Evolutionary conservation across 2,329 filamentous ascomycete species (phyloP), one percentile per base, ranked within the genome.

Genomic region (Pyrenophora graminea): DNA sequence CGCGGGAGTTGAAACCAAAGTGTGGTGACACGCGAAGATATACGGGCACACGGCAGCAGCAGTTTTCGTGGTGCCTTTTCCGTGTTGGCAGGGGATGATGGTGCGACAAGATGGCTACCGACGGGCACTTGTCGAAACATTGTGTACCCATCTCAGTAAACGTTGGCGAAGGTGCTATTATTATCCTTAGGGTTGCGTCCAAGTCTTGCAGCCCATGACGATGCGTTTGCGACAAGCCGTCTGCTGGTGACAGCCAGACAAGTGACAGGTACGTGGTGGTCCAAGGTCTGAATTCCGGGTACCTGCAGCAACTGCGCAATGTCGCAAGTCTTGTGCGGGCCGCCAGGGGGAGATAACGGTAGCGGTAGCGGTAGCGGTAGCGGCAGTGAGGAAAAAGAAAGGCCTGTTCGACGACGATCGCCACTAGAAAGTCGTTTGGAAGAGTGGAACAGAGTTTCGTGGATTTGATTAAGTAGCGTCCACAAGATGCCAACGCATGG

Each of bases 21-120:
- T 37, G 48, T 45, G 58, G 43, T 27, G 56, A 44, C 40, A 53
- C 45, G 44, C 36, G 52, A 37, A 52, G 52, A 58, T 56, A 62
- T 53, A 62, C 58, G 54, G 55, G 54, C 48, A 51, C 37, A 47
- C 48, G 53, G 51, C 53, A 52, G 56, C 55, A 58, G 55, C 51
- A 51, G 51, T 61, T 56, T 48, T 55, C 58, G 55, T 61, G 56
- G 48, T 61, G 54, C 55, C 52, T 55, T 45, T 56, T 55, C 51
- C 41, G 58, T 45, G 51, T 51, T 55, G 56, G 54, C 52, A 57
- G 49, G 58, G 51, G 58, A 55, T 48, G 39, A 69, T 72, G 69
- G 69, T 71, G 68, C 64, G 65, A 70, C 69, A 64, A n/a, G 42
- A 42, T 56, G 55, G 60, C 51, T 61, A 52, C 57, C 56, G 66